Evolutionary conservation across 805 yeast species (phyloP), one percentile per base, ranked within the genome.

Genomic region (Kuraishia capsulata): DNA sequence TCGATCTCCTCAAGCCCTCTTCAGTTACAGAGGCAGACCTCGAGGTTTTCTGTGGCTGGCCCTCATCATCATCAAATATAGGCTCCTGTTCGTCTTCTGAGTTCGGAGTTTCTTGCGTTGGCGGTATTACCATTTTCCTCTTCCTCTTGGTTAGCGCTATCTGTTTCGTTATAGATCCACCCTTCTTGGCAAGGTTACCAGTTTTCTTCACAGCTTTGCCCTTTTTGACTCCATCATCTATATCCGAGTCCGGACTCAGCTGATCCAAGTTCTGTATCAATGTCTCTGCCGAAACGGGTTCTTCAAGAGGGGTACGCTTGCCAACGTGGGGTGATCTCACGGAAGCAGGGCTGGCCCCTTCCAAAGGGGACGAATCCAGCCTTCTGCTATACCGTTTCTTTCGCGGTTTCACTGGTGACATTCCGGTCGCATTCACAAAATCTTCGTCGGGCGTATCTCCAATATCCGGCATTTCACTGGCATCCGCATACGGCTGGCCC

Each of bases 1-100:
- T 65, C 0, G 95, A 82, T 45, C 84, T 62, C 44, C 95, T 65
- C 2, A 73, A 50, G 0, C 76, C 73, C 10, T 38, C 48, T 13
- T 13, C 6, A 13, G 9, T 17, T 5, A 28, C 17, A 9, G 13
- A 14, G 17, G 31, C 9, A 8, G 26, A 23, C 26, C 26, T 8
- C 26, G 11, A 23, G 26, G 8, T 23, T 8, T 4, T 19, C 34
- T 1, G 21, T 31, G 30, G 36, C 13, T 44, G 39, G 17, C 46
- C 45, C 14, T 37, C 42, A 19, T 39, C 45, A 13, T 37, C 43
- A 6, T 44, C 45, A n/a, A n/a, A n/a, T n/a, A n/a, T n/a, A n/a
- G n/a, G n/a, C 13, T 45, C 37, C 8, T 19, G 29, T 16, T 34
- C 33, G 5, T 30, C 30, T 16, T 30, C 9, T 17, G 31, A 28